A percentile compares a stretch with the other conserved stretches of the same genome.
phyloP scores from a whole-genome alignment of 345 rosid species.

The Rhodomyrtus tomentosa region DNA sequence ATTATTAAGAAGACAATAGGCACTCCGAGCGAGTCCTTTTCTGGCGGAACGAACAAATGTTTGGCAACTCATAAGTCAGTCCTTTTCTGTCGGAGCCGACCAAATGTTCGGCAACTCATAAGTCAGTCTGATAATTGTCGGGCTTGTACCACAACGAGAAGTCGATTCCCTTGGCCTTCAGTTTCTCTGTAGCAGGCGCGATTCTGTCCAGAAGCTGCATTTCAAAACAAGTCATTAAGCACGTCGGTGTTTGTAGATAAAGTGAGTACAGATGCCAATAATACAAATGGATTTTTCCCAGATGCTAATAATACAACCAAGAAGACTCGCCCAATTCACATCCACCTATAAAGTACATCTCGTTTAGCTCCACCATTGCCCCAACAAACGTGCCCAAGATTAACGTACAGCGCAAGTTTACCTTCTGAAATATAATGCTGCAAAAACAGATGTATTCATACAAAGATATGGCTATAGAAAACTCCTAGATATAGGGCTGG shows the following conservation, averaged over 20 bases:
- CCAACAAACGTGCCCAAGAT: background rate
- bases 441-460: background rate
- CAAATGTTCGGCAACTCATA: constrained; percentile 16
- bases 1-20: background rate
- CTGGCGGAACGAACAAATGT: background rate
- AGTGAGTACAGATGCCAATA: background rate
- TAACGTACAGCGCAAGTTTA: background rate
- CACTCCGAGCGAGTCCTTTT: background rate
- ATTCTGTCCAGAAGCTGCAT: constrained; percentile 75
- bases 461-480: background rate
- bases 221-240: background rate
- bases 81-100: background rate
- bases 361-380: background rate
- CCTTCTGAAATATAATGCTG: background rate
- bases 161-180: constrained; percentile 72
- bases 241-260: background rate
- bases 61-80: constrained; percentile 39
- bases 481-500: background rate
- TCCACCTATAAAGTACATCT: background rate
- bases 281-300: no score
- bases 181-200: constrained; percentile 66
- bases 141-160: constrained; percentile 91
- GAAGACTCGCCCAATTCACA: background rate
- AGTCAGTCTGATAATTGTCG: constrained; percentile 51
- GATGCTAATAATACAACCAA: background rate